These are phyloP conservation scores for Lophiotrema nucula DNA, from an alignment of 495 filamentous ascomycete species.

Conservation along the genomic window DNA sequence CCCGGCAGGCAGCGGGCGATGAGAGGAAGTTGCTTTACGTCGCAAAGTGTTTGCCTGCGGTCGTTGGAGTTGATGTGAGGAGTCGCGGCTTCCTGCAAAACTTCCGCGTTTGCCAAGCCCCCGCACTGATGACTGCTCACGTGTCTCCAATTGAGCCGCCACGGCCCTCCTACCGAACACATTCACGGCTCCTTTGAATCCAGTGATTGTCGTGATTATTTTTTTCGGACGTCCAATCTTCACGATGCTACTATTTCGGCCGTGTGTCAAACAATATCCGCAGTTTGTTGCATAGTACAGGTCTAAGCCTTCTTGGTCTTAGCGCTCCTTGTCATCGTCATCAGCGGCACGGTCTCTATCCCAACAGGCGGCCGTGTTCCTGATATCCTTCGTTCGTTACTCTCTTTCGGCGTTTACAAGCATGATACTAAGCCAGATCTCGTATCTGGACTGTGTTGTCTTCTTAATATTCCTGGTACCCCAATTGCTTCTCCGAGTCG, in stretches of 20 bases:
- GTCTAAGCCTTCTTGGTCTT: neutral
- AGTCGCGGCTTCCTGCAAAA: neutral
- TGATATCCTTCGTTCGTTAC: neutral
- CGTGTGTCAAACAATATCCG: too few relatives aligned
- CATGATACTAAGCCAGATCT: conserved; percentile 66
- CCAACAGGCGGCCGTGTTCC: too few relatives aligned
- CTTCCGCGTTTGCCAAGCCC: neutral
- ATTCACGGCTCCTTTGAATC: too few relatives aligned
- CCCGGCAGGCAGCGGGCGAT: neutral
- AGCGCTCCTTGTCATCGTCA: neutral
- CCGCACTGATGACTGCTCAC: too few relatives aligned
- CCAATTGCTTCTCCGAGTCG: conserved; percentile 62
- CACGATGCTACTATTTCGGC: too few relatives aligned
- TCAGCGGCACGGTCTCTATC: neutral
- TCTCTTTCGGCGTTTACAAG: conserved; percentile 2
- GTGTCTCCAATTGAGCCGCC: too few relatives aligned
- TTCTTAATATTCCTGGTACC: conserved; percentile 65
- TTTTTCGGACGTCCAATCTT: too few relatives aligned
- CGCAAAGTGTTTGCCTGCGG: neutral
- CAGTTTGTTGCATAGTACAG: too few relatives aligned
- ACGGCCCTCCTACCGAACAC: too few relatives aligned
- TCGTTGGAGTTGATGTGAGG: neutral
- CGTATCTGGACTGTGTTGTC: conserved; percentile 68
- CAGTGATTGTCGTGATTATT: too few relatives aligned
- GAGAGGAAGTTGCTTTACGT: neutral